A percentile compares a stretch with the other conserved stretches of the same genome.
Evolutionary conservation across 345 rosid species (phyloP).

Genomic region (Rhodomyrtus tomentosa): DNA sequence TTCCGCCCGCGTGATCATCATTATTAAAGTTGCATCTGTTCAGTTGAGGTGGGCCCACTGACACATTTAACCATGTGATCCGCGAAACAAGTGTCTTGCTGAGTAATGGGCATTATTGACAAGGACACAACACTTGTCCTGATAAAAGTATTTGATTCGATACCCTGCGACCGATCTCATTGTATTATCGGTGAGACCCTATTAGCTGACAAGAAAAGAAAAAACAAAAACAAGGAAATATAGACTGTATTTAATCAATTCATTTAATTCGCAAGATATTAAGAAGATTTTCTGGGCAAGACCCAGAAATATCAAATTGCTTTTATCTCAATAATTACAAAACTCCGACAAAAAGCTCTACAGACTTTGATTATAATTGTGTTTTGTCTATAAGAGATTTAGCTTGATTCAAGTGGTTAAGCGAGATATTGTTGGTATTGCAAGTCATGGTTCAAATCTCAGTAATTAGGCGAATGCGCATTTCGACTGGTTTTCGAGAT

Average conservation of each 20-base stretch:
- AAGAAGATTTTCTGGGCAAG: neutral
- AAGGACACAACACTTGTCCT: neutral
- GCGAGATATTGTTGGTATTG: no score
- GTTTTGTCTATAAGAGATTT: no score
- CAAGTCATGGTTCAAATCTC: no score
- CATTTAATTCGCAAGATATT: neutral
- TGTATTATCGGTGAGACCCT: neutral
- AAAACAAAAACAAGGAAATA: no score
- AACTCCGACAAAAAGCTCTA: neutral
- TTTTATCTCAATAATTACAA: neutral
- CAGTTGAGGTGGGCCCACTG: neutral
- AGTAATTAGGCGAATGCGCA: no score
- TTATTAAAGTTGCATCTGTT: neutral
- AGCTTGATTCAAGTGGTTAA: no score
- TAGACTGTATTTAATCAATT: neutral
- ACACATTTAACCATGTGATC: neutral
- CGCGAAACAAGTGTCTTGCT: neutral
- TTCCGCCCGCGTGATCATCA: neutral
- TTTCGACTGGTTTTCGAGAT: no score
- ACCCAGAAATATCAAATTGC: rapidly evolving
- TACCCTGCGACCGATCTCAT: neutral
- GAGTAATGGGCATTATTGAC: neutral
- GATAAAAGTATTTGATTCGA: neutral
- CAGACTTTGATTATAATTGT: no score
- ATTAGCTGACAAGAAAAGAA: neutral